These are phyloP conservation scores for Penstemon davidsonii DNA, from an alignment of 257 asterid genomes.

Conservation along the genomic window DNA sequence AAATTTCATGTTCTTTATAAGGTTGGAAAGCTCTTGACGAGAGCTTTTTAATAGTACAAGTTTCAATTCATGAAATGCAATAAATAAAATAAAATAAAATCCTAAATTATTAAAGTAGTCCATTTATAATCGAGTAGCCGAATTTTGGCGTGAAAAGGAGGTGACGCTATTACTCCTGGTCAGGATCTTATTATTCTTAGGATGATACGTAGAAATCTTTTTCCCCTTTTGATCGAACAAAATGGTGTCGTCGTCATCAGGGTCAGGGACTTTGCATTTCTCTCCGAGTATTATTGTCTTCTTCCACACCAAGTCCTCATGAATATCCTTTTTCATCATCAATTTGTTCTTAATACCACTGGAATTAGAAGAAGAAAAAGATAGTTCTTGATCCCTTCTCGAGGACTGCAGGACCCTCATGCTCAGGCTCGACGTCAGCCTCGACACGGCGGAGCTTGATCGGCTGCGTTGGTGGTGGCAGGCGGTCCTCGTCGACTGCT, in stretches of 20 bases:
- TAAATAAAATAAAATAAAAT: too few relatives aligned
- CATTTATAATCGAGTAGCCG: conserved; percentile 14
- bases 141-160: conserved; percentile 33
- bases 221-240: conserved; percentile 71
- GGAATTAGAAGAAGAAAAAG: too few relatives aligned
- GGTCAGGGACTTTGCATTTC: conserved; percentile 66
- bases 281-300: conserved; percentile 88
- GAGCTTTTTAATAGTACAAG: too few relatives aligned
- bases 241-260: conserved; percentile 43
- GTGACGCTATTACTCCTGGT: background rate
- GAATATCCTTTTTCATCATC: conserved; percentile 1
- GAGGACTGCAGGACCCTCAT: conserved; percentile 31
- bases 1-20: too few relatives aligned
- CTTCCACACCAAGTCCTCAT: conserved; percentile 85
- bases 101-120: too few relatives aligned
- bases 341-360: conserved; percentile 32
- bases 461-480: conserved; percentile 39
- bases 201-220: conserved; percentile 57
- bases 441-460: conserved; percentile 32
- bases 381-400: conserved; percentile 27
- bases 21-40: too few relatives aligned
- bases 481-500: conserved; percentile 17
- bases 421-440: conserved; percentile 38
- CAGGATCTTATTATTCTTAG: conserved; percentile 30
- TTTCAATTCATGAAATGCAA: too few relatives aligned